Evolutionary conservation across 2,329 filamentous ascomycete species (phyloP).

Genomic region (Diaporthe sp.): DNA sequence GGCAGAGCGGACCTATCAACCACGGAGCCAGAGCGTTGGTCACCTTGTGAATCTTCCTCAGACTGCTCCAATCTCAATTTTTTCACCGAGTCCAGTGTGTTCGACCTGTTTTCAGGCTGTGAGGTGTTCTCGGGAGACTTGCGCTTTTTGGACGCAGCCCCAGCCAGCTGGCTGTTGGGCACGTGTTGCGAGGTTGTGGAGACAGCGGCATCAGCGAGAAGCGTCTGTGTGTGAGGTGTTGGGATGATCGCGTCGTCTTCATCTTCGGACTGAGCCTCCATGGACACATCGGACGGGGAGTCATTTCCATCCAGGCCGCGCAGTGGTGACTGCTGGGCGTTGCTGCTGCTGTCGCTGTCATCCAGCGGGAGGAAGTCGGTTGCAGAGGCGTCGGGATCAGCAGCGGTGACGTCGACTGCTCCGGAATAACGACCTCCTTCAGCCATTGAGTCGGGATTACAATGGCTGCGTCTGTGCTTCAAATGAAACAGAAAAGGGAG

Average conservation of each 20-base stretch:
- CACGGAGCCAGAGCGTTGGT: slow-evolving; percentile 24
- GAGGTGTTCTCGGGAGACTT: slow-evolving; percentile 43
- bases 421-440: slow-evolving; percentile 18
- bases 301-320: slow-evolving; percentile 42
- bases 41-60: slow-evolving; percentile 30
- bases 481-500: slow-evolving; percentile 36
- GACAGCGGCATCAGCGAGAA: neutral
- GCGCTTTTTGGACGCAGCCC: slow-evolving; percentile 48
- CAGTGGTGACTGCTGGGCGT: slow-evolving; percentile 29
- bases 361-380: slow-evolving; percentile 41
- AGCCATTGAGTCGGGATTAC: slow-evolving; percentile 35
- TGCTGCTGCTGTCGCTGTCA: slow-evolving; percentile 40
- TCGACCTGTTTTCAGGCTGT: slow-evolving; percentile 25
- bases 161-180: slow-evolving; percentile 38
- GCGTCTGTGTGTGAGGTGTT: slow-evolving; percentile 5
- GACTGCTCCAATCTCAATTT: slow-evolving; percentile 47
- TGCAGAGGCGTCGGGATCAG: slow-evolving; percentile 36
- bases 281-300: slow-evolving; percentile 53
- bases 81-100: slow-evolving; percentile 42
- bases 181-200: slow-evolving; percentile 39
- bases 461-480: slow-evolving; percentile 26
- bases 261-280: slow-evolving; percentile 51
- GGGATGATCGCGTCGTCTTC: slow-evolving; percentile 43
- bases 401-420: slow-evolving; percentile 35
- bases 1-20: slow-evolving; percentile 58